Conservation (phyloP, 2,329 filamentous ascomycete species). For the Paecilomyces sp. region DNA sequence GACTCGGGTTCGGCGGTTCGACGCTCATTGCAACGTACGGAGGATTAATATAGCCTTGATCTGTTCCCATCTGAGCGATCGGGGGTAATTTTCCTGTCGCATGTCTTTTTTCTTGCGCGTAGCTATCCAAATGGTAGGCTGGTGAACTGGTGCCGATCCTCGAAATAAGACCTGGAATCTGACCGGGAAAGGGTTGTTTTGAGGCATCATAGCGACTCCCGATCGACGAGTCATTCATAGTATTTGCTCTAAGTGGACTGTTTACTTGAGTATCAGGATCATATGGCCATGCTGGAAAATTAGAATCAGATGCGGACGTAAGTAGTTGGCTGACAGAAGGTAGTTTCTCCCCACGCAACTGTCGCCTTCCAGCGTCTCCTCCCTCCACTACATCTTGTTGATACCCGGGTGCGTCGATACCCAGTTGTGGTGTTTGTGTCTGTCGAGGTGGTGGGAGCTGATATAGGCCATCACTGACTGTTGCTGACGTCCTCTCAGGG, state of each 20-base stretch:
- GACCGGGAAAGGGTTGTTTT: constrained; percentile 12
- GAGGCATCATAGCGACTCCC: constrained; percentile 7
- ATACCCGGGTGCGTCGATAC: constrained; percentile 23
- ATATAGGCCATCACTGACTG: constrained; percentile 25
- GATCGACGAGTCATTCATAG: constrained; percentile 5
- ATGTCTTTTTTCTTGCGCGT: constrained; percentile 7
- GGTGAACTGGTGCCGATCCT: background rate
- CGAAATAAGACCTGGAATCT: constrained; percentile 11
- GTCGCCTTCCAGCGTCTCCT: constrained; percentile 8
- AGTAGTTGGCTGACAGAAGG: constrained; percentile 35
- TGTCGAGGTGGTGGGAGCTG: constrained; percentile 34
- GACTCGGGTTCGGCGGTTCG: constrained; percentile 11
- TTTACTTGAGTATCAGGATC: constrained; percentile 15
- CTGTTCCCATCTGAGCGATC: constrained; percentile 19
- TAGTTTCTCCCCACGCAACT: constrained; percentile 21
- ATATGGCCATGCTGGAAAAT: constrained; percentile 20
- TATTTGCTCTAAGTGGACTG: constrained; percentile 5
- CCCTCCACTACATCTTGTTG: constrained; percentile 17
- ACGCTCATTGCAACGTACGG: constrained; percentile 11
- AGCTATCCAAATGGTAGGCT: background rate
- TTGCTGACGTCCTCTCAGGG: constrained; percentile 24
- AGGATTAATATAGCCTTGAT: background rate
- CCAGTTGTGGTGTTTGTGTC: constrained; percentile 26
- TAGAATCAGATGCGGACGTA: constrained; percentile 22
- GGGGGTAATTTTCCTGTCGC: constrained; percentile 19